Conservation (phyloP, 2,329 filamentous ascomycete genomes). For the Neonectria hederae region DNA sequence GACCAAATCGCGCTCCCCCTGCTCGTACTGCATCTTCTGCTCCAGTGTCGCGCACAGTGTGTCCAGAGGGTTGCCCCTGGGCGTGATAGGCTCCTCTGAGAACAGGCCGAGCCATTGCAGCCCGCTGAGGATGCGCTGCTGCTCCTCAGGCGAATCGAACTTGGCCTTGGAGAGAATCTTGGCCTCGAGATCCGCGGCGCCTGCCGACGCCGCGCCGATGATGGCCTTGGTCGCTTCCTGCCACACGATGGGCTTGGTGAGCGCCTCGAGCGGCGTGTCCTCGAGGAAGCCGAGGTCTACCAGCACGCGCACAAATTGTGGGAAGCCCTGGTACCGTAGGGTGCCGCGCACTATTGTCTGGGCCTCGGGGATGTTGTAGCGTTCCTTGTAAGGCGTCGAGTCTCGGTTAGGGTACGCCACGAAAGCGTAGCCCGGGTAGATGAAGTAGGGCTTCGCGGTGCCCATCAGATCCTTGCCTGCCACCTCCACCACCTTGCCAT, state of each 20-base stretch:
- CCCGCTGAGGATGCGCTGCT: constrained; percentile 74
- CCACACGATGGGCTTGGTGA: constrained; percentile 78
- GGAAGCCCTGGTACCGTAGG: constrained; percentile 88
- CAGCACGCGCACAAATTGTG: constrained; percentile 85
- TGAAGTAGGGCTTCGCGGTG: constrained; percentile 87
- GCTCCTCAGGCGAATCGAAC: constrained; percentile 66
- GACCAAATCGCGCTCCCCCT: constrained; percentile 70
- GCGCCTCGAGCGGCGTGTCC: constrained; percentile 72
- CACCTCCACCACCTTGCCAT: constrained; percentile 77
- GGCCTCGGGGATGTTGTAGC: constrained; percentile 91
- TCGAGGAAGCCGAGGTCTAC: constrained; percentile 91
- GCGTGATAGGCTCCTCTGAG: constrained; percentile 64
- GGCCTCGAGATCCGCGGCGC: constrained; percentile 76
- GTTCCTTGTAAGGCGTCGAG: constrained; percentile 85
- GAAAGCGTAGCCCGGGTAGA: constrained; percentile 88
- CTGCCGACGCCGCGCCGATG: constrained; percentile 72
- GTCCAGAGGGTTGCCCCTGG: constrained; percentile 72
- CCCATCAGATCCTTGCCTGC: constrained; percentile 80
- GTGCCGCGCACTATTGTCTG: constrained; percentile 87
- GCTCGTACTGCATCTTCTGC: constrained; percentile 74
- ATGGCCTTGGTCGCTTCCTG: constrained; percentile 85
- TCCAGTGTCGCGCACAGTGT: constrained; percentile 72
- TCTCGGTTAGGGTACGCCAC: constrained; percentile 96
- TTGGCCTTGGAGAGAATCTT: constrained; percentile 73
- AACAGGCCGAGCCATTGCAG: constrained; percentile 73